Conservation (phyloP, 306 rosid genomes). For the Cucurbita pepo region DNA sequence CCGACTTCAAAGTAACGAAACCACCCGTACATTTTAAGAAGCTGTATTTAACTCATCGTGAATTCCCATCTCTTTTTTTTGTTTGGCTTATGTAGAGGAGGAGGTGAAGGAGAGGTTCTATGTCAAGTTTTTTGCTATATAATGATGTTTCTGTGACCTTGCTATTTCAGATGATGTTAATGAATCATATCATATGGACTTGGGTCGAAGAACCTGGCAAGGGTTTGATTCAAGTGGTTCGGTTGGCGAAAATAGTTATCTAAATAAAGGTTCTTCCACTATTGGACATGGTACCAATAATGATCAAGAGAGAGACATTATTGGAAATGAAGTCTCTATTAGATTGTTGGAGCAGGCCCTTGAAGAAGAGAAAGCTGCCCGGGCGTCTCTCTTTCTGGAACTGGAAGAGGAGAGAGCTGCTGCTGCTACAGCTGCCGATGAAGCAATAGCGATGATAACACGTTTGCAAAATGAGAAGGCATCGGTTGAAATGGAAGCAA, state of each 20-base stretch:
- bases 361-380: constrained; percentile 50
- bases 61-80: background rate
- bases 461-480: constrained; percentile 83
- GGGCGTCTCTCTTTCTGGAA: constrained; percentile 54
- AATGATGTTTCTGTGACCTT: constrained; percentile 3
- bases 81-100: background rate
- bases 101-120: background rate
- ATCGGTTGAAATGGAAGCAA: constrained; percentile 47
- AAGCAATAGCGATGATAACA: constrained; percentile 87
- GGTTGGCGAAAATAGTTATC: constrained; percentile 20
- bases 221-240: constrained; percentile 33
- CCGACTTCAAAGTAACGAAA: background rate
- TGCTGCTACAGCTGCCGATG: constrained; percentile 82
- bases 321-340: constrained; percentile 24
- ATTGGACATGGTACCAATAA: constrained; percentile 11
- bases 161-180: constrained; percentile 22
- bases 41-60: background rate
- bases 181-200: constrained; percentile 14
- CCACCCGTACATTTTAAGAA: background rate
- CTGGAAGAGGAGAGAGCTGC: constrained; percentile 96
- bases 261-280: constrained; percentile 17
- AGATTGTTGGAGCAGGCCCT: constrained; percentile 44
- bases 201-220: constrained; percentile 23
- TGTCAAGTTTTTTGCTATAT: background rate
- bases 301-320: constrained; percentile 10